These are phyloP conservation scores for Metschnikowia rubicola DNA, from an alignment of 805 yeast species.

Conservation along the genomic window DNA sequence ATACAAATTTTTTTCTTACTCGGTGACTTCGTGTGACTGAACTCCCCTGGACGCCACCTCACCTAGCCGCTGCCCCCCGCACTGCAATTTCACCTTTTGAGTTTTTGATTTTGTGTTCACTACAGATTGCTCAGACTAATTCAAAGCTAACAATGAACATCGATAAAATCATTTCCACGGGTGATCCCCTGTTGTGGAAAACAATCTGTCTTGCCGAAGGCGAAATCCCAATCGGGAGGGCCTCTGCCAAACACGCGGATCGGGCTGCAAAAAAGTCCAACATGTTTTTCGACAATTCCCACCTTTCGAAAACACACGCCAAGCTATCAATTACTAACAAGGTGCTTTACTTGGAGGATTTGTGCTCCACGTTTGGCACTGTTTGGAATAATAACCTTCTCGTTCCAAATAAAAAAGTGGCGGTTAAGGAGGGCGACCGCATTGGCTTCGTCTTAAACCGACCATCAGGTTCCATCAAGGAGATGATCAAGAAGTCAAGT, in stretches of 20 bases:
- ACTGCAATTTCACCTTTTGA: background rate
- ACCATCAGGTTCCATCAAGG: constrained; percentile 21
- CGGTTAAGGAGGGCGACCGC: constrained; percentile 21
- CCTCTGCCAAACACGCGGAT: constrained; percentile 27
- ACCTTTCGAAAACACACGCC: constrained; percentile 40
- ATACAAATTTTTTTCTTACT: background rate
- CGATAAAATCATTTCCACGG: background rate
- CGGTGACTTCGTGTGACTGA: background rate
- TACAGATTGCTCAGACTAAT: background rate
- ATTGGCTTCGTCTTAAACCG: constrained; percentile 35
- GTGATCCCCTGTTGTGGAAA: constrained; percentile 8
- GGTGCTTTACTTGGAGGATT: constrained; percentile 26
- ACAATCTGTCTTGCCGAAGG: constrained; percentile 6
- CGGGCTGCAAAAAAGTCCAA: constrained; percentile 28
- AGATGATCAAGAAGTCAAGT: constrained; percentile 1
- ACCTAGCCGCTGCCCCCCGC: background rate
- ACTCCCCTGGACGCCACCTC: background rate
- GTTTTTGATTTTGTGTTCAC: background rate
- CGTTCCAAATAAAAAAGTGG: constrained; percentile 16
- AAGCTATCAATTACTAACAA: constrained; percentile 18
- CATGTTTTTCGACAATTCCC: constrained; percentile 31
- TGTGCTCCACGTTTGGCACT: constrained; percentile 39
- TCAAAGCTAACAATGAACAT: background rate
- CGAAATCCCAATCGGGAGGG: constrained; percentile 22
- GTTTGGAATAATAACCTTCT: constrained; percentile 27